Conservation (phyloP, 139 green algal genomes). For the Haematococcus sp. region DNA sequence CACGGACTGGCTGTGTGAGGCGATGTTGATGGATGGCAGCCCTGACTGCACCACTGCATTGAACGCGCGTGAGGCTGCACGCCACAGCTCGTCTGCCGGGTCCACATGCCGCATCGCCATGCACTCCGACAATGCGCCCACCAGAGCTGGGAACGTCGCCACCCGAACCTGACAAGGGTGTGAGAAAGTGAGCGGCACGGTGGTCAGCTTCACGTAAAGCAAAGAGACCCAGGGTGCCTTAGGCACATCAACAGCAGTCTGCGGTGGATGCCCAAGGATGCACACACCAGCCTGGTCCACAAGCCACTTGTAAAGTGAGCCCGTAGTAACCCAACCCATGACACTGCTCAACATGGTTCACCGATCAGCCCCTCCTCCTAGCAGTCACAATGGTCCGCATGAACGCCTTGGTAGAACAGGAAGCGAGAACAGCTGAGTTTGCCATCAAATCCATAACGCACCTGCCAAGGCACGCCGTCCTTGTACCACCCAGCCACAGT, state of each 20-base stretch:
- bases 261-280: neutral
- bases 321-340: no score
- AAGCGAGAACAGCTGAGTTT: neutral
- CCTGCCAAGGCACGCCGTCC: constrained; percentile 57
- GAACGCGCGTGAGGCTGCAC: constrained; percentile 52
- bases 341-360: no score
- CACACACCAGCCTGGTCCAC: neutral
- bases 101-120: constrained; percentile 54
- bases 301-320: no score
- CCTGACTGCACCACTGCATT: constrained; percentile 58
- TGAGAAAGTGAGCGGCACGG: no score
- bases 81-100: constrained; percentile 60
- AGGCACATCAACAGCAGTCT: no score
- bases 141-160: constrained; percentile 55
- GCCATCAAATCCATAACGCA: constrained; percentile 4
- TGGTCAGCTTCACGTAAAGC: no score
- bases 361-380: no score
- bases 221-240: no score
- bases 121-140: constrained; percentile 59
- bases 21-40: constrained; percentile 70
- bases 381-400: no score
- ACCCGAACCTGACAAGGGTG: constrained; percentile 39
- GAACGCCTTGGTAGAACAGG: neutral
- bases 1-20: constrained; percentile 11
- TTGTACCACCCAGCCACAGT: constrained; percentile 51